A percentile compares a stretch with the other conserved stretches of the same genome.
Evolutionary conservation across 2,329 filamentous ascomycete species (phyloP).

Genomic region (Cordyceps militaris): DNA sequence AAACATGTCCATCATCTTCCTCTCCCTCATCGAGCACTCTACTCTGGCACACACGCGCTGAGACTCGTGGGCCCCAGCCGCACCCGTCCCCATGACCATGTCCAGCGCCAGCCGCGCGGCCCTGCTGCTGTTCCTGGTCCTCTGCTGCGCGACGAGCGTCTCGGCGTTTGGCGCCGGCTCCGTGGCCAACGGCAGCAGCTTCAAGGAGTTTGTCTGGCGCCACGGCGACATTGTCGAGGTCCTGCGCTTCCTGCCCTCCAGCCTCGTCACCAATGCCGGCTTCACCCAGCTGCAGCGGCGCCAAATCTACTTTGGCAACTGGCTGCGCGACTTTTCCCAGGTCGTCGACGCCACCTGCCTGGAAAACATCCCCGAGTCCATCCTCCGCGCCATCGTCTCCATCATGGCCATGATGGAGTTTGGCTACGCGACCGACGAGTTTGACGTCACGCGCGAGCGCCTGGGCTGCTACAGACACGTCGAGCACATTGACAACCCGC

Average conservation of each 20-base stretch:
- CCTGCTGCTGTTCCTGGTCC: slow-evolving; percentile 17
- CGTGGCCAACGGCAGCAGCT: slow-evolving; percentile 29
- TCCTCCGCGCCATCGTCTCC: slow-evolving; percentile 24
- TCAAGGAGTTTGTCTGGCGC: slow-evolving; percentile 35
- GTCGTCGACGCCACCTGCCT: slow-evolving; percentile 56
- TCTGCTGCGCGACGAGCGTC: slow-evolving; percentile 24
- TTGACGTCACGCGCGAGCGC: slow-evolving; percentile 74
- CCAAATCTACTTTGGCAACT: slow-evolving; percentile 30
- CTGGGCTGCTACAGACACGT: slow-evolving; percentile 77
- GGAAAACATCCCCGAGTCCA: slow-evolving; percentile 24
- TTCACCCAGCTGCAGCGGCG: slow-evolving; percentile 33
- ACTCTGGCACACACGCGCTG: neutral
- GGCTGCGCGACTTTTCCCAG: slow-evolving; percentile 68
- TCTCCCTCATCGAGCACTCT: too few relatives aligned
- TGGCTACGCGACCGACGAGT: slow-evolving; percentile 70
- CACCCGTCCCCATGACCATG: neutral
- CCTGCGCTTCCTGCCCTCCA: slow-evolving; percentile 29
- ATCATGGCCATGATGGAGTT: slow-evolving; percentile 26
- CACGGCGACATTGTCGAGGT: slow-evolving; percentile 35
- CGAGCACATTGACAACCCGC: slow-evolving; percentile 66
- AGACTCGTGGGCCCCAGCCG: neutral
- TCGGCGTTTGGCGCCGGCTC: slow-evolving; percentile 33
- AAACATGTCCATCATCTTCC: too few relatives aligned
- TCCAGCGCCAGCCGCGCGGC: neutral
- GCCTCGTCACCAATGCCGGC: slow-evolving; percentile 30